Base-by-base conservation (phyloP, 2,329 filamentous ascomycete genomes). In the Hyphodiscus sp. region DNA sequence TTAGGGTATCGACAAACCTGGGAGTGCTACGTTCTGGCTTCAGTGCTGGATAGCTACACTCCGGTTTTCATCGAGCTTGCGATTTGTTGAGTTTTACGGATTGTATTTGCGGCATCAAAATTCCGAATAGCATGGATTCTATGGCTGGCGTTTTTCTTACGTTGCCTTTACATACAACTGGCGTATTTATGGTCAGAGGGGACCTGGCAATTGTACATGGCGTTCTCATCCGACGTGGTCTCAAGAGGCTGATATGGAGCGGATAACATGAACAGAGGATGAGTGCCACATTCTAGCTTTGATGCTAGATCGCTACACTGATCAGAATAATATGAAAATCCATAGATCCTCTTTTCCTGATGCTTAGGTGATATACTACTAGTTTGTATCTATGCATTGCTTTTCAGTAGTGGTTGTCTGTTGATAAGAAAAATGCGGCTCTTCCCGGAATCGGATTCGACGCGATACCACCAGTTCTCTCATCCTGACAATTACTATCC, bases 191-290 rank as follows among this genome's bases (percentile, higher is more conserved):
- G 30, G 26, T n/a, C 15, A 15, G 30, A 41, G 16, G 30, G 44
- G 23, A 29, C 45, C 41, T 18, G 38, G 43, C 26, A 16, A 51
- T 47, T 51, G 23, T 47, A 49, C 23, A 42, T 44, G 53, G 57
- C 53, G 53, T 58, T 54, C 33, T 45, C 57, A 58, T 56, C 56
- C 43, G 54, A 52, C 56, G 52, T 50, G 59, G 55, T 59, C 45
- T 26, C 2, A 19, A 13, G 33, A 20, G 23, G 20, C 33, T 38
- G 33, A n/a, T 10, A 38, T 38, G 4, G 33, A 26, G 23, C 23
- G 23, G 23, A 26, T 4, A 26, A 26, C 23, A 26, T 26, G 23
- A 26, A 26, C 23, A 26, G 8, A 26, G 23, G 23, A 26, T 26
- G 23, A 26, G 23, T 26, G 3, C 8, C 8, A 8, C 23, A 26